phyloP scores from a whole-genome alignment of 2,329 filamentous ascomycete genomes.

The Phyllosticta citriasiana region DNA sequence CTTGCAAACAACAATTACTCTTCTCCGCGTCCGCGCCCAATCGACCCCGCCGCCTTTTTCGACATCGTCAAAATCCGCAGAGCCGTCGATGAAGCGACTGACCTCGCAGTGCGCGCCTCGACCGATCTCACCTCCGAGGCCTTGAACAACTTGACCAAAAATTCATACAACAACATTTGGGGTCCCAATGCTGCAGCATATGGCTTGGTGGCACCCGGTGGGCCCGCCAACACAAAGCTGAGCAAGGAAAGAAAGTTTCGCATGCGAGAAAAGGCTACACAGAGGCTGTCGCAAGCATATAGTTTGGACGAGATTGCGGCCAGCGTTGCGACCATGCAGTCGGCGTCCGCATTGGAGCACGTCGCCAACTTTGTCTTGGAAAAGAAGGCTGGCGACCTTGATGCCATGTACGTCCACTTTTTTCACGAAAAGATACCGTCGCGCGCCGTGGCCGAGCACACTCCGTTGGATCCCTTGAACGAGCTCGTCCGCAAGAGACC shows the following conservation, averaged over 20 bases:
- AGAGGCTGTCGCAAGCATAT: conserved; percentile 68
- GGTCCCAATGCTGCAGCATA: conserved; percentile 40
- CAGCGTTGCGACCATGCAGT: conserved; percentile 76
- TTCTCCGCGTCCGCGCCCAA: conserved; percentile 62
- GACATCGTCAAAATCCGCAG: conserved; percentile 74
- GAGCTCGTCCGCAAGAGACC: conserved; percentile 57
- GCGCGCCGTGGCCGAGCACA: conserved; percentile 61
- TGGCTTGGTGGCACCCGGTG: conserved; percentile 47
- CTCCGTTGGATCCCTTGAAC: conserved; percentile 55
- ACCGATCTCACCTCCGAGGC: conserved; percentile 60
- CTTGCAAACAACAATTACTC: conserved; percentile 73
- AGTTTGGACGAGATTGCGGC: conserved; percentile 73
- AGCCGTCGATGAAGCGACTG: conserved; percentile 70
- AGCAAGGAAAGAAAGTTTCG: conserved; percentile 68
- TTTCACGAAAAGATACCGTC: conserved; percentile 85
- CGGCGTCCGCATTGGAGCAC: conserved; percentile 65
- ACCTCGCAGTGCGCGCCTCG: conserved; percentile 65
- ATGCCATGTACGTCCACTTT: conserved; percentile 84
- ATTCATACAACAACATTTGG: conserved; percentile 41
- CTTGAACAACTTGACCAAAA: conserved; percentile 45
- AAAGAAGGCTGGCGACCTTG: conserved; percentile 54
- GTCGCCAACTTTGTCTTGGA: conserved; percentile 65
- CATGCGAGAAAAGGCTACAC: conserved; percentile 71
- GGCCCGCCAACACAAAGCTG: conserved; percentile 46
- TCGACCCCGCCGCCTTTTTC: conserved; percentile 73